Evolutionary conservation across 768 basidiomycete genomes (phyloP), one percentile per base, ranked within the genome.

Genomic region (Clitopilus hobsonii): DNA sequence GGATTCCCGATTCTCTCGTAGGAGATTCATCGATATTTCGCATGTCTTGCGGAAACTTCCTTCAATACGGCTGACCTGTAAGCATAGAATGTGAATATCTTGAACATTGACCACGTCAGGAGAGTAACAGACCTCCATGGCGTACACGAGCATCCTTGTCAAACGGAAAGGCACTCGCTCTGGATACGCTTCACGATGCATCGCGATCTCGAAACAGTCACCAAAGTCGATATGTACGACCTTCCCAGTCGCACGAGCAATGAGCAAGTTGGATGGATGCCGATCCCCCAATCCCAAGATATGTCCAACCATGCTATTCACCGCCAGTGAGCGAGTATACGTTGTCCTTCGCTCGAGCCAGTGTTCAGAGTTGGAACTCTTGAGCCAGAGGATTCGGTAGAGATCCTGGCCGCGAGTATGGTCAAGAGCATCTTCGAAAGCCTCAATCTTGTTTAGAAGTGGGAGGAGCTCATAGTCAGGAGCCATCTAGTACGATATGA

Each of bases 261-360:
- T 78, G 63, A 98, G 78, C 49, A 97, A 67, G 73, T 98, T 98
- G 58, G 91, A 93, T 28, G 94, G 94, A 67, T 98, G 94, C 14
- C 94, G 85, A 70, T 98, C 94, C 13, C 94, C 94, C 16, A 98
- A 75, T 26, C 94, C 94, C 49, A 96, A 78, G 58, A 98, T 96
- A 71, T 98, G 92, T 7, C 95, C 95, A 60, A 95, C 92, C 94
- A 98, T 98, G 66, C 91, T 94, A 68, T 91, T 97, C 54, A 95
- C 89, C 3, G 91, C 94, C 25, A 98, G 81, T 16, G 92, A 94
- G 27, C 94, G 83, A 2, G 94, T 96, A 68, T 96, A 98, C 0
- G 91, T 94, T 14, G 93, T 91, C 32, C 95, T 84, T 18, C 95
- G 83, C 65, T 97, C 95, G 22, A 98, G 75, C 95, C 95, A 98